Percentiles rank a stretch among this genome's conserved stretches.
These are phyloP conservation scores for Fusarium coicis DNA, from an alignment of 2,329 filamentous ascomycete species.

Conservation along the genomic window DNA sequence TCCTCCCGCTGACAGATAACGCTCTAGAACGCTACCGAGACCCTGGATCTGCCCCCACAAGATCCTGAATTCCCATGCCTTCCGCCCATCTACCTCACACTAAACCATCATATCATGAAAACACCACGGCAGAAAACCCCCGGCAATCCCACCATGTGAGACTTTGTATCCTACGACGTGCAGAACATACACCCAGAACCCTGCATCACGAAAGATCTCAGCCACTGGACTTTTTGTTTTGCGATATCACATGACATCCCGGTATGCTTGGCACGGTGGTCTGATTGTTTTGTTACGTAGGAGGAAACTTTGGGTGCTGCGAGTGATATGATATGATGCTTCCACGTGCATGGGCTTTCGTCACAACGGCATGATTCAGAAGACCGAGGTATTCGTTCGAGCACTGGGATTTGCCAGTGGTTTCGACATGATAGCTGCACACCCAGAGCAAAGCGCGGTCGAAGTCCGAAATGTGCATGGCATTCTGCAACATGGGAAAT, in stretches of 20 bases:
- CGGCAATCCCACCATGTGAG: conserved; percentile 14
- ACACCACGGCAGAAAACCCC: too few relatives aligned
- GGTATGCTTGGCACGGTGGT: conserved; percentile 12
- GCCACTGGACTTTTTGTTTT: not conserved
- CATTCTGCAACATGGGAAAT: not conserved
- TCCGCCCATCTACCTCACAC: not conserved
- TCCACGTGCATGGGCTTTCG: conserved; percentile 5
- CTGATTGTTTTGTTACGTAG: conserved; percentile 5
- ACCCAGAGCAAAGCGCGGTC: not conserved
- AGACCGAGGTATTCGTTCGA: not conserved
- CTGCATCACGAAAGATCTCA: conserved; percentile 20
- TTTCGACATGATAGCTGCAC: not conserved
- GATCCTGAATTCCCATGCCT: not conserved
- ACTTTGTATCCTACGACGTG: not conserved
- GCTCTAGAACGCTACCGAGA: conserved; percentile 3
- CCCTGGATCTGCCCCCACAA: conserved; percentile 1
- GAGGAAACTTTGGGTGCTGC: not conserved
- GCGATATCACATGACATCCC: conserved; percentile 3
- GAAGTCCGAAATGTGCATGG: not conserved
- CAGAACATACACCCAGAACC: not conserved
- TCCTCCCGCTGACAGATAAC: not conserved
- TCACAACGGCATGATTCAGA: not conserved
- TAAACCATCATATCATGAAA: not conserved
- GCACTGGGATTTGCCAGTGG: not conserved
- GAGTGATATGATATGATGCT: conserved; percentile 23